Evolutionary conservation across 208 protist species (phyloP).

Genomic region (Trypanosoma cruzi): DNA sequence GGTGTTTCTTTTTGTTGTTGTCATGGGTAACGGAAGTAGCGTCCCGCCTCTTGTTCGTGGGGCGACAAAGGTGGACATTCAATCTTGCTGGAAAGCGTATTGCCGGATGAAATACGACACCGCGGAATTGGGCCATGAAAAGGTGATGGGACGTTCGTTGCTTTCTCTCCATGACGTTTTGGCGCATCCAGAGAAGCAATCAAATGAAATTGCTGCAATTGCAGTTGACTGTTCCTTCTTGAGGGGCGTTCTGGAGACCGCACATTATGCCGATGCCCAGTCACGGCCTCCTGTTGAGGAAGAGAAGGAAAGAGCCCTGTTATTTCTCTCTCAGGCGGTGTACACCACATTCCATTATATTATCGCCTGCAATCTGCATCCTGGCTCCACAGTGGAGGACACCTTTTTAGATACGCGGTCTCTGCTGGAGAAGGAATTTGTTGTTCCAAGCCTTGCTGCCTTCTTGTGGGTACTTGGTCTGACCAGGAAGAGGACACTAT

Average conservation of each 20-base stretch:
- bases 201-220: conserved; percentile 31
- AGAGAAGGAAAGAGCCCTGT: conserved; percentile 58
- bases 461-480: conserved; percentile 75
- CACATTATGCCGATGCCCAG: conserved; percentile 83
- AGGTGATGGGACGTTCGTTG: conserved; percentile 33
- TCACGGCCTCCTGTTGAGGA: conserved; percentile 69
- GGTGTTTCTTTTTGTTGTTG: conserved; percentile 84
- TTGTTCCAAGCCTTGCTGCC: conserved; percentile 65
- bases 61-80: conserved; percentile 84
- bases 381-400: conserved; percentile 31
- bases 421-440: conserved; percentile 38
- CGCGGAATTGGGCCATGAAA: conserved; percentile 30
- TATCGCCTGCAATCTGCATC: conserved; percentile 71
- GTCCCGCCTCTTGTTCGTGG: conserved; percentile 79
- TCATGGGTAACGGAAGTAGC: conserved; percentile 86
- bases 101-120: conserved; percentile 80
- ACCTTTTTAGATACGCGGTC: conserved; percentile 76
- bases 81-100: conserved; percentile 85
- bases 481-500: conserved; percentile 36
- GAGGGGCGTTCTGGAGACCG: conserved; percentile 50
- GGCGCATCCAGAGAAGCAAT: conserved; percentile 33
- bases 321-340: conserved; percentile 64
- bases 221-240: conserved; percentile 68
- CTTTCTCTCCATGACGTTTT: conserved; percentile 23
- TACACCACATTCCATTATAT: conserved; percentile 79